phyloP scores from a whole-genome alignment of 2,329 filamentous ascomycete genomes.

The Cytospora leucostoma region DNA sequence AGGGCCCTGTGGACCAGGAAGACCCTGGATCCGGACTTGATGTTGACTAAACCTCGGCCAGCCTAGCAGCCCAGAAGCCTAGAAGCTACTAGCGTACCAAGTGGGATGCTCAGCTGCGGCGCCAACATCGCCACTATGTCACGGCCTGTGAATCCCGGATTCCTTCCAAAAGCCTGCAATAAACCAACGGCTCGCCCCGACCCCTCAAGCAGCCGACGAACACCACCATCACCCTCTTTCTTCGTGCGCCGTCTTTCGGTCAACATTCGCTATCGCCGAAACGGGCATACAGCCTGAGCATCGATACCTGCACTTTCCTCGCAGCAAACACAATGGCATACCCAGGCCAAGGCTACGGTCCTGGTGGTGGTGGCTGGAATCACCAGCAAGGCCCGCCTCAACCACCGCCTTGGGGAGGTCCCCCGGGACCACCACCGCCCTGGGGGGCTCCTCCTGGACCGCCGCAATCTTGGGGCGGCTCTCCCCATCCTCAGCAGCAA shows the following conservation, averaged over 20 bases:
- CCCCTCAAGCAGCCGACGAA: not conserved
- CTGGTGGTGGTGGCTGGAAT: conserved; percentile 27
- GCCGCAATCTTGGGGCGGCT: conserved; percentile 20
- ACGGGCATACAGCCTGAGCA: not conserved
- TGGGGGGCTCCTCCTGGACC: conserved; percentile 8
- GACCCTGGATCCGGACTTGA: too few species aligned
- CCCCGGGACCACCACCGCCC: conserved; percentile 17
- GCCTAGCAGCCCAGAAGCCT: too few species aligned
- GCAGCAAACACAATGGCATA: conserved; percentile 23
- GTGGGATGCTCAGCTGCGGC: too few species aligned
- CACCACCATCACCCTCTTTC: not conserved
- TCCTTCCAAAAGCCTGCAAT: too few species aligned
- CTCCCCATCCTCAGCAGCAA: conserved; percentile 8
- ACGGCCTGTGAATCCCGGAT: too few species aligned
- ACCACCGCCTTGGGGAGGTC: conserved; percentile 19
- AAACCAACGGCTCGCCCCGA: not conserved
- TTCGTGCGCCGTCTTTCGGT: not conserved
- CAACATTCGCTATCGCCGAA: not conserved
- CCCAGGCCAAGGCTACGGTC: conserved; percentile 34
- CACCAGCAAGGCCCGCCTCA: conserved; percentile 29
- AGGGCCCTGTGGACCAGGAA: too few species aligned
- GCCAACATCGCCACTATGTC: too few species aligned
- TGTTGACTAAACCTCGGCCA: too few species aligned
- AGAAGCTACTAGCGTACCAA: too few species aligned
- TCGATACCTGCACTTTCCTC: not conserved